Conservation (phyloP, 2,329 filamentous ascomycete species). For the Stachybotrys echinatus region DNA sequence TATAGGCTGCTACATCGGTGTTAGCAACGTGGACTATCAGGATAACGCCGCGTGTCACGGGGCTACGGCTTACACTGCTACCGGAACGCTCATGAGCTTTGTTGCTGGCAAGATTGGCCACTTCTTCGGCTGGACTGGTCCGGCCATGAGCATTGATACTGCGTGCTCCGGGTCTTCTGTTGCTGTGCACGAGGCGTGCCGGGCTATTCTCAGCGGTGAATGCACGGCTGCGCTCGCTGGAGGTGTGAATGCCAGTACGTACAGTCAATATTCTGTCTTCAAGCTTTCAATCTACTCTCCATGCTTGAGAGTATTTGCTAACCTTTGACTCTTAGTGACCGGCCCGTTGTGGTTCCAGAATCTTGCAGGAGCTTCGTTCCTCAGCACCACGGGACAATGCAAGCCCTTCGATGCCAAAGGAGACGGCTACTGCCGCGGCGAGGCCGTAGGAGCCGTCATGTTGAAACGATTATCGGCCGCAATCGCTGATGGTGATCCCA, state of each 20-base stretch:
- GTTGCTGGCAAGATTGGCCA: conserved; percentile 22
- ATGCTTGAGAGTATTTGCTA: background rate
- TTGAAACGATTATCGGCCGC: conserved; percentile 42
- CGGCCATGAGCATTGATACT: conserved; percentile 24
- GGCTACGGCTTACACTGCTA: conserved; percentile 26
- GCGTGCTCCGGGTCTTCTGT: conserved; percentile 28
- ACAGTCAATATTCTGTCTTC: background rate
- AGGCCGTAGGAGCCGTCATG: conserved; percentile 36
- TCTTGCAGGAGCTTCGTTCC: conserved; percentile 11
- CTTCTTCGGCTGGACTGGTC: conserved; percentile 27
- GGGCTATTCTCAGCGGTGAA: conserved; percentile 17
- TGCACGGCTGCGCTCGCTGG: conserved; percentile 24
- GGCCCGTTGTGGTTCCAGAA: conserved; percentile 10
- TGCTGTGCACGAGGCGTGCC: conserved; percentile 23
- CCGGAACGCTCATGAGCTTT: conserved; percentile 22
- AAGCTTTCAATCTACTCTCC: background rate
- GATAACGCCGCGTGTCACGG: conserved; percentile 27
- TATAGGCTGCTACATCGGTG: conserved; percentile 31
- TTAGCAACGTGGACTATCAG: conserved; percentile 29
- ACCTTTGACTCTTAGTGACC: conserved; percentile 17
- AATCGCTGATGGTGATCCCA: conserved; percentile 35
- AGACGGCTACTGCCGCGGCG: conserved; percentile 45
- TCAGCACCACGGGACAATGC: conserved; percentile 18
- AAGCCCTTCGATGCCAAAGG: conserved; percentile 23
- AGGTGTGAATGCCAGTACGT: conserved; percentile 19